Percentiles rank a stretch among this genome's conserved stretches.
Conservation (phyloP, 2,329 filamentous ascomycete genomes). For the Xylariales sp. region DNA sequence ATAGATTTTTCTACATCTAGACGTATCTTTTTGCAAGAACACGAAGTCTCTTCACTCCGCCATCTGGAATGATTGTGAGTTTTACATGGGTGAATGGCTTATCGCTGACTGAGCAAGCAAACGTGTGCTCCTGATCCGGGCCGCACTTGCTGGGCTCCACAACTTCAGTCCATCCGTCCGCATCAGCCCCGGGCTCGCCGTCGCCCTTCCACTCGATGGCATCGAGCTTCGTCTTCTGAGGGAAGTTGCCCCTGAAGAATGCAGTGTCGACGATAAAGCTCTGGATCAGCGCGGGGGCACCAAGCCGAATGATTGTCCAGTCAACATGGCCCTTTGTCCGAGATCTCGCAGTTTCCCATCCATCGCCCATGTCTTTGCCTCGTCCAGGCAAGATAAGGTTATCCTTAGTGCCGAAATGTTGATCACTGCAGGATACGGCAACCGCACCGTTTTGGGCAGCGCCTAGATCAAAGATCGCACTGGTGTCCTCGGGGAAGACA, state of each 20-base stretch:
- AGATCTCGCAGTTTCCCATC: conserved; percentile 79
- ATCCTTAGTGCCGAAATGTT: conserved; percentile 79
- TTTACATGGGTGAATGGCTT: conserved; percentile 76
- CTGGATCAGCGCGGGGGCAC: conserved; percentile 59
- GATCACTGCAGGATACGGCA: conserved; percentile 71
- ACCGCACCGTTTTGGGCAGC: conserved; percentile 76
- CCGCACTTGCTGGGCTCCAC: conserved; percentile 64
- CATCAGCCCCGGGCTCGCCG: conserved; percentile 51
- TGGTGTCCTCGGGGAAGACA: conserved; percentile 64
- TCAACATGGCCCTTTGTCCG: conserved; percentile 69
- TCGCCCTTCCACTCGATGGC: conserved; percentile 50
- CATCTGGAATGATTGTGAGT: conserved; percentile 88
- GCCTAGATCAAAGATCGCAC: conserved; percentile 68
- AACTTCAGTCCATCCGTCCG: conserved; percentile 61
- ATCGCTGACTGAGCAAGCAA: conserved; percentile 50
- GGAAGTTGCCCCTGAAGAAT: conserved; percentile 81
- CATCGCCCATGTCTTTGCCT: conserved; percentile 82
- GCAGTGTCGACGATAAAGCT: conserved; percentile 74
- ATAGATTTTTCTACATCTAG: conserved; percentile 9
- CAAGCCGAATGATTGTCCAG: conserved; percentile 75
- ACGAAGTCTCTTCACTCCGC: conserved; percentile 83
- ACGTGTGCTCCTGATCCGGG: conserved; percentile 69
- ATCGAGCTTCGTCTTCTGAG: conserved; percentile 69
- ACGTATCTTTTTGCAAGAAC: conserved; percentile 63
- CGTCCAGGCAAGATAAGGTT: conserved; percentile 76